Conservation (phyloP, 345 rosid genomes). For the Populus deltoides region DNA sequence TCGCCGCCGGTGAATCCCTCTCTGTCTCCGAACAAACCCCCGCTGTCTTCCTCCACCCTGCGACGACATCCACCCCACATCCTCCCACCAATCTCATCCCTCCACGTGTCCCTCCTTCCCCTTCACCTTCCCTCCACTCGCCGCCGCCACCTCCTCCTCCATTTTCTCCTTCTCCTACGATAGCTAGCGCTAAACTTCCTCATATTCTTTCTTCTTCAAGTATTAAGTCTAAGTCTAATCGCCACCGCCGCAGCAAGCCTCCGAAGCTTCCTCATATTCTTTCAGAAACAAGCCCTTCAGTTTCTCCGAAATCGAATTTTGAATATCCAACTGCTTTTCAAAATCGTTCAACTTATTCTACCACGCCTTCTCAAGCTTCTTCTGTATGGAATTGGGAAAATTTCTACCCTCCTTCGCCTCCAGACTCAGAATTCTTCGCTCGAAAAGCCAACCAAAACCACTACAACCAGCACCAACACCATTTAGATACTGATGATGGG, state of each 20-base stretch:
- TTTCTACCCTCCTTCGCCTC: slow-evolving; percentile 93
- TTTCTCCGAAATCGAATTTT: slow-evolving; percentile 54
- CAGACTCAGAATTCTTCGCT: slow-evolving; percentile 77
- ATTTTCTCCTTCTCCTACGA: slow-evolving; percentile 41
- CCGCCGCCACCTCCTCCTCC: slow-evolving; percentile 40
- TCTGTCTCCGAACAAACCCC: slow-evolving; percentile 83
- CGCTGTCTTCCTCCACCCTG: slow-evolving; percentile 59
- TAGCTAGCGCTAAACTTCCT: slow-evolving; percentile 54
- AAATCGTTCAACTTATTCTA: slow-evolving; percentile 60
- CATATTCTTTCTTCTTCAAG: slow-evolving; percentile 45
- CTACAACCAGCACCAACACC: slow-evolving; percentile 23
- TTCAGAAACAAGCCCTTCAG: slow-evolving; percentile 72
- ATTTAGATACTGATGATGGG: slow-evolving; percentile 24
- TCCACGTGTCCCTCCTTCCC: slow-evolving; percentile 44
- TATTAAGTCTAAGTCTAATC: slow-evolving; percentile 23
- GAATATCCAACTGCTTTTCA: slow-evolving; percentile 66
- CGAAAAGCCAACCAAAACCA: slow-evolving; percentile 37
- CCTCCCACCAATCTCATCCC: slow-evolving; percentile 25
- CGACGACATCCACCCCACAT: slow-evolving; percentile 3
- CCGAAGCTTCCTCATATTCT: slow-evolving; percentile 84
- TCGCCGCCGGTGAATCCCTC: slow-evolving; percentile 75
- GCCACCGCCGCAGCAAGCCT: slow-evolving; percentile 32
- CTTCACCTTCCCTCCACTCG: slow-evolving; percentile 41
- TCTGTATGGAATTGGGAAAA: slow-evolving; percentile 99
- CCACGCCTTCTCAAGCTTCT: slow-evolving; percentile 83